These are phyloP conservation scores for Kandelia obovata DNA, from an alignment of 345 rosid species.

Conservation along the genomic window DNA sequence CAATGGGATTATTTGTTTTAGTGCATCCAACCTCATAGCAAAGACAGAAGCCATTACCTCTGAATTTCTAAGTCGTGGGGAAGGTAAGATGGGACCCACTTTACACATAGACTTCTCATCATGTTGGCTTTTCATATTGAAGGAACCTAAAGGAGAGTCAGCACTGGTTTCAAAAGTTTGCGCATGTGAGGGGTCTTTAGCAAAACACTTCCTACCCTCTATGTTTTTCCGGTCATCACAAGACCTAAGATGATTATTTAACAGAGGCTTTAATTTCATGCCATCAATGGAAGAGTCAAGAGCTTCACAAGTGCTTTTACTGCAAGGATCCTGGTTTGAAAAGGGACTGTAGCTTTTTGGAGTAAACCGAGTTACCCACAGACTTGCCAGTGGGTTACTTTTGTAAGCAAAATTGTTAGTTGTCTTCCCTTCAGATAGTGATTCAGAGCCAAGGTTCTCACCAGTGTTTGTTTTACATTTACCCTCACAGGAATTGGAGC, in stretches of 20 bases:
- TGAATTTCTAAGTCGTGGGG: conserved; percentile 40
- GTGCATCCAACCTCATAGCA: conserved; percentile 71
- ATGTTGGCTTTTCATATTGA: conserved; percentile 22
- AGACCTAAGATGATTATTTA: conserved; percentile 18
- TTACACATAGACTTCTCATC: conserved; percentile 30
- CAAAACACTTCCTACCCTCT: conserved; percentile 19
- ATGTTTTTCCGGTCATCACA: conserved; percentile 13
- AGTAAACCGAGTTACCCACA: conserved; percentile 75
- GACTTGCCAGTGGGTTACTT: conserved; percentile 50
- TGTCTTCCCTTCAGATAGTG: conserved; percentile 36
- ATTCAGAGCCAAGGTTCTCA: conserved; percentile 24
- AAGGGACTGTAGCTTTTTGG: conserved; percentile 32
- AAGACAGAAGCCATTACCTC: conserved; percentile 63
- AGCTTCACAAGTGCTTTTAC: conserved; percentile 15
- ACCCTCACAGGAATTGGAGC: conserved; percentile 34
- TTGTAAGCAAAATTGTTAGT: conserved; percentile 27
- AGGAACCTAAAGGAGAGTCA: conserved; percentile 36
- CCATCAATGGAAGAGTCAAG: conserved; percentile 29
- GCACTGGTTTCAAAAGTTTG: conserved; percentile 19
- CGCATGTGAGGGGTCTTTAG: conserved; percentile 14
- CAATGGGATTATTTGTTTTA: conserved; percentile 46
- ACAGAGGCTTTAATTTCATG: conserved; percentile 19
- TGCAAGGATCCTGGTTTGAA: conserved; percentile 20
- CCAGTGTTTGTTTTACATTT: conserved; percentile 32
- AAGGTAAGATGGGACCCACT: conserved; percentile 30